phyloP scores from a whole-genome alignment of 129 eudicot genomes.

The Dittrichia graveolens region DNA sequence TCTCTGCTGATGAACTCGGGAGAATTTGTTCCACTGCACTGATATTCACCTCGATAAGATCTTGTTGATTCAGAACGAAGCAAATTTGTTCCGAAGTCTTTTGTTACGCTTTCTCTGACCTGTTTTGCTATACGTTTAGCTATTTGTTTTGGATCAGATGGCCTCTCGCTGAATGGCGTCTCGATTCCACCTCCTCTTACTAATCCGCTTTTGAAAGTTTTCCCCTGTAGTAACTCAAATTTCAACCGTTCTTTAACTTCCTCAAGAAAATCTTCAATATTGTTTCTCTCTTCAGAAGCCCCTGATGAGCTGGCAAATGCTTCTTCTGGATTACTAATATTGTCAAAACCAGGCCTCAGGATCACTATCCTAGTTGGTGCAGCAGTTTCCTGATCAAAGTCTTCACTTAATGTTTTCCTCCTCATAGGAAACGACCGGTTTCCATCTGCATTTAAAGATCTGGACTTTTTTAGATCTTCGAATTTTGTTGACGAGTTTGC shows the following conservation, averaged over 20 bases:
- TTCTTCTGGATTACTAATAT: slow-evolving; percentile 48
- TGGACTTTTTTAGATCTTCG: slow-evolving; percentile 31
- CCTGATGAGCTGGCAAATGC: slow-evolving; percentile 69
- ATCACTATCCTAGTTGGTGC: slow-evolving; percentile 77
- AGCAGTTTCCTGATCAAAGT: slow-evolving; percentile 36
- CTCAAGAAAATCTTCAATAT: slow-evolving; percentile 89
- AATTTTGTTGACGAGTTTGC: slow-evolving; percentile 43
- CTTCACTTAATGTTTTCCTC: slow-evolving; percentile 40
- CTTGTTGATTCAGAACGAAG: slow-evolving; percentile 83
- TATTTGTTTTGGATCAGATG: slow-evolving; percentile 65
- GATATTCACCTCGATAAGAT: slow-evolving; percentile 67
- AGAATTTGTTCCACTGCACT: slow-evolving; percentile 54
- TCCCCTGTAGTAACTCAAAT: slow-evolving; percentile 80
- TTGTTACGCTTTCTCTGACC: slow-evolving; percentile 67
- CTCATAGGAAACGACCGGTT: slow-evolving; percentile 33
- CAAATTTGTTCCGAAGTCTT: slow-evolving; percentile 59
- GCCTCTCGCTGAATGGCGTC: slow-evolving; percentile 74
- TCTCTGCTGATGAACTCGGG: slow-evolving; percentile 78
- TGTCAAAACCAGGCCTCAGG: slow-evolving; percentile 78
- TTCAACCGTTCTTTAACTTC: slow-evolving; percentile 89
- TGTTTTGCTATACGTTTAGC: slow-evolving; percentile 67
- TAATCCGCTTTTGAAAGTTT: slow-evolving; percentile 38
- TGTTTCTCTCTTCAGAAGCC: slow-evolving; percentile 68
- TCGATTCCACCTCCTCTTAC: slow-evolving; percentile 87
- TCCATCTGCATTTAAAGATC: slow-evolving; percentile 32